These are phyloP conservation scores for Quillaja saponaria DNA, from an alignment of 306 rosid genomes.

Conservation along the genomic window DNA sequence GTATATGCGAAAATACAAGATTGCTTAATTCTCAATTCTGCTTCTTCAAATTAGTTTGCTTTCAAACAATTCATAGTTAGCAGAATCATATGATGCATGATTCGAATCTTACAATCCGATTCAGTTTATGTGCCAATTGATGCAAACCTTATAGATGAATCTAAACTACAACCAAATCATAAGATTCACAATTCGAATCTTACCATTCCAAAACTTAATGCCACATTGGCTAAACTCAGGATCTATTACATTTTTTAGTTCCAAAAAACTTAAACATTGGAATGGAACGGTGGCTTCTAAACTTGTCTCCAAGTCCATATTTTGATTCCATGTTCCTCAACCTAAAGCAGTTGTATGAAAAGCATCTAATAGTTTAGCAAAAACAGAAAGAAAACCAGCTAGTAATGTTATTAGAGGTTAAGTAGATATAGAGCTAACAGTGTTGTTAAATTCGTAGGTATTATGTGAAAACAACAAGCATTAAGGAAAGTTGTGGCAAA, in stretches of 20 bases:
- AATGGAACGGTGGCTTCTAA: conserved; percentile 6
- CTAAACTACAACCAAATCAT: no score
- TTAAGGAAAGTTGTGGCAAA: not conserved
- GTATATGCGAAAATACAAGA: conserved; percentile 18
- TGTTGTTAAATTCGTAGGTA: not conserved
- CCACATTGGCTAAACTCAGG: not conserved
- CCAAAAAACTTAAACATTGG: conserved; percentile 15
- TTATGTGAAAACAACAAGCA: not conserved
- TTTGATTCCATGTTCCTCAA: conserved; percentile 13
- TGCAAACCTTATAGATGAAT: no score
- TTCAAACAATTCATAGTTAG: conserved; percentile 5
- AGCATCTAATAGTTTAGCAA: conserved; percentile 11
- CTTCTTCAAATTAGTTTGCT: conserved; percentile 15
- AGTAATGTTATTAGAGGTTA: no score
- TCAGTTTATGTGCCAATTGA: no score
- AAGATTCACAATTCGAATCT: no score
- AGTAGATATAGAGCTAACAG: no score
- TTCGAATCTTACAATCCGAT: no score
- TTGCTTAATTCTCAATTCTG: conserved; percentile 14
- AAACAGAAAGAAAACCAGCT: conserved; percentile 13
- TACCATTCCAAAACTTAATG: no score
- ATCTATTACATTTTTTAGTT: conserved; percentile 15
- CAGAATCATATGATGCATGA: no score
- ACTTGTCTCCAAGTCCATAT: conserved; percentile 2
- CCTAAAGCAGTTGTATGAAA: conserved; percentile 15